These are phyloP conservation scores for Chaetomium cochliodes DNA, from an alignment of 495 filamentous ascomycete species.

Conservation along the genomic window DNA sequence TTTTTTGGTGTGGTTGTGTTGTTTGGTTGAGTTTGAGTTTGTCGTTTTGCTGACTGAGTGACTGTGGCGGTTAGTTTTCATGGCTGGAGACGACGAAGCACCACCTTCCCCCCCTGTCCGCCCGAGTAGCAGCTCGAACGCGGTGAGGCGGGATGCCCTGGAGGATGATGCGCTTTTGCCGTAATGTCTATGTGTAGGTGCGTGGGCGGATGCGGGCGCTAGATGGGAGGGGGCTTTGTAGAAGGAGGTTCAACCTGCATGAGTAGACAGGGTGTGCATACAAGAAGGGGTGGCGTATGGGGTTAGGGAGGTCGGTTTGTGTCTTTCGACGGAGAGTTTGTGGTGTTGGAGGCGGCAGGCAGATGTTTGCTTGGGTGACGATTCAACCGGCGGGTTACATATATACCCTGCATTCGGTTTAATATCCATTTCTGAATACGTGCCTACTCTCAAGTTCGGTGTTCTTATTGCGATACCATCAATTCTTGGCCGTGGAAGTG, in stretches of 20 bases:
- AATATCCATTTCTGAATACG: too few species aligned
- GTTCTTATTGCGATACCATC: too few species aligned
- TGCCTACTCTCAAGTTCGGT: too few species aligned
- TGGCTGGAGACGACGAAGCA: conserved; percentile 25
- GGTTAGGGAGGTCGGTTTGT: background rate
- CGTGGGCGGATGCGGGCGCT: background rate
- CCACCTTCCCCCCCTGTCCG: background rate
- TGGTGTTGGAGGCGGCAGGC: too few species aligned
- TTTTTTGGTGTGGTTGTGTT: background rate
- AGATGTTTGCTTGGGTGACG: too few species aligned
- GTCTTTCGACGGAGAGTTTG: background rate
- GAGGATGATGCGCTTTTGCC: conserved; percentile 36
- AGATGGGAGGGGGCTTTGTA: background rate
- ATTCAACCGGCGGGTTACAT: too few species aligned
- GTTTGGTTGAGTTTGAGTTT: background rate
- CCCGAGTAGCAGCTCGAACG: background rate
- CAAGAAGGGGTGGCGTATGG: too few species aligned
- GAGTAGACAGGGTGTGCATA: too few species aligned
- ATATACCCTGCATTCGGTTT: too few species aligned
- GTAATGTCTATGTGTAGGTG: background rate
- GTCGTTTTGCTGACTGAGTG: conserved; percentile 1
- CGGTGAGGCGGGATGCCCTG: conserved; percentile 21
- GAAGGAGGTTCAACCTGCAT: too few species aligned
- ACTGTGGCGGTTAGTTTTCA: conserved; percentile 27
- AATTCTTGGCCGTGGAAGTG: too few species aligned